phyloP scores from a whole-genome alignment of 192 early-diverging fungal species.

The Gaertneriomyces semiglobifer region DNA sequence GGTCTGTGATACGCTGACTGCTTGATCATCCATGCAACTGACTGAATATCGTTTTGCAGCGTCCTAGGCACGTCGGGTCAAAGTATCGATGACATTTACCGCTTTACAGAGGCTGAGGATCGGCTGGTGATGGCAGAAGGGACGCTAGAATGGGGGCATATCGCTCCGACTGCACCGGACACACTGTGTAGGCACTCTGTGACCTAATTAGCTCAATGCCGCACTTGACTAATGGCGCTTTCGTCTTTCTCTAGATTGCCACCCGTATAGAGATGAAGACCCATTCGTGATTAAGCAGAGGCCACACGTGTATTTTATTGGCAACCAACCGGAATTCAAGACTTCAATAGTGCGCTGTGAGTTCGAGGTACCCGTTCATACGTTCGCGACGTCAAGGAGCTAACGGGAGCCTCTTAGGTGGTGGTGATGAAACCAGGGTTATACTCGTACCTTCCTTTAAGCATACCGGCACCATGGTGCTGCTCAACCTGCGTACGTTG shows the following conservation, averaged over 20 bases:
- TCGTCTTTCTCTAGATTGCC: constrained; percentile 62
- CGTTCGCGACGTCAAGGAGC: constrained; percentile 3
- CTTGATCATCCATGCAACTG: neutral
- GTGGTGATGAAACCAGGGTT: constrained; percentile 57
- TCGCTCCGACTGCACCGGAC: constrained; percentile 92
- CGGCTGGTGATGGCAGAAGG: constrained; percentile 69
- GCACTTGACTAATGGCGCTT: neutral
- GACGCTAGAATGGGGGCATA: constrained; percentile 78
- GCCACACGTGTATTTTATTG: constrained; percentile 88
- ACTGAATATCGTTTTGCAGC: constrained; percentile 31
- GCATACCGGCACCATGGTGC: constrained; percentile 60
- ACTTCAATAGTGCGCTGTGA: constrained; percentile 29
- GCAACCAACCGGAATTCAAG: constrained; percentile 77
- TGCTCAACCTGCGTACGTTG: constrained; percentile 76
- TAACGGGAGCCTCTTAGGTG: constrained; percentile 42
- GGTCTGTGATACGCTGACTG: constrained; percentile 34
- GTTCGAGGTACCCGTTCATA: neutral
- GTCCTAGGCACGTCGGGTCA: constrained; percentile 83
- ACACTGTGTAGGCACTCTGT: constrained; percentile 69
- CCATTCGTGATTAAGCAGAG: constrained; percentile 74
- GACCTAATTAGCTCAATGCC: neutral
- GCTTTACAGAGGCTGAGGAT: constrained; percentile 56
- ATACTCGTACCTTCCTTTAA: constrained; percentile 77
- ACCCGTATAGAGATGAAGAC: constrained; percentile 82
- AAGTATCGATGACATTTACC: constrained; percentile 79